These are phyloP conservation scores for Cotoneaster glaucophyllus DNA, from an alignment of 306 rosid species.

Conservation along the genomic window DNA sequence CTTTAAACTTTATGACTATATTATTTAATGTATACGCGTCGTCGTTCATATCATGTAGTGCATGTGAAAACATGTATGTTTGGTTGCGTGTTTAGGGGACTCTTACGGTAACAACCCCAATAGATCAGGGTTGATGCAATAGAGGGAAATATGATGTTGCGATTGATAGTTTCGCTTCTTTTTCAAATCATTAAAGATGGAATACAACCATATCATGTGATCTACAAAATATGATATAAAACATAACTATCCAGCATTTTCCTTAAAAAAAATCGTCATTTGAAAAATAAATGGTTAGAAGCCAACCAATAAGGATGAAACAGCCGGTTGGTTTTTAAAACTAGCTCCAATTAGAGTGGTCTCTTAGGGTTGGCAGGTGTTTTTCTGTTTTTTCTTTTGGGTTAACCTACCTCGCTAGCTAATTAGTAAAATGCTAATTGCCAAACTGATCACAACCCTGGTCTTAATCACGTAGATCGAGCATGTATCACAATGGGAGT, in stretches of 20 bases:
- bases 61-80: background rate
- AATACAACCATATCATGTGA: no score
- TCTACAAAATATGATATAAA: no score
- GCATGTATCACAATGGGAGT: no score
- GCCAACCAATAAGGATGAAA: background rate
- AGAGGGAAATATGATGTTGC: no score
- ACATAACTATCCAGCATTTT: no score
- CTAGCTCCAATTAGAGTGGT: background rate
- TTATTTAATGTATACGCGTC: background rate
- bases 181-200: no score
- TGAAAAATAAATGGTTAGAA: no score
- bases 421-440: no score
- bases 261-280: no score
- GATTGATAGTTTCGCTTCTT: no score
- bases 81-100: background rate
- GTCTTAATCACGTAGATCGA: no score
- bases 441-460: no score
- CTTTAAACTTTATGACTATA: background rate
- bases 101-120: background rate
- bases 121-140: background rate
- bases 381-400: background rate
- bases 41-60: background rate
- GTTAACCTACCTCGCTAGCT: background rate
- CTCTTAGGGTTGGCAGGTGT: background rate
- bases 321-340: background rate